These are phyloP conservation scores for Collybia sordida DNA, from an alignment of 768 basidiomycete species.

Conservation along the genomic window DNA sequence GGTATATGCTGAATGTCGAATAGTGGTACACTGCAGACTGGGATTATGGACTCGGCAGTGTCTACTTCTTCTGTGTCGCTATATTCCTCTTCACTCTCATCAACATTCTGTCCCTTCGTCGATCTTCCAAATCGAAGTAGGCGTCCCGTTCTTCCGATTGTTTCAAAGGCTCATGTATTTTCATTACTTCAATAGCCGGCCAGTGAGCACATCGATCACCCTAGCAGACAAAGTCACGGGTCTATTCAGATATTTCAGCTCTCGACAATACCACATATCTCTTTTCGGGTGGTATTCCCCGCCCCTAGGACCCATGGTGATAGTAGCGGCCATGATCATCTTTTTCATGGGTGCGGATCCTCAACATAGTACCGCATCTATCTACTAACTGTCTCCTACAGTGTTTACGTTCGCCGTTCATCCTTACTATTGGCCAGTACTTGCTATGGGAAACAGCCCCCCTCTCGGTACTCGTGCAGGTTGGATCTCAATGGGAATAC, in stretches of 20 bases:
- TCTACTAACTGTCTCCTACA: not conserved
- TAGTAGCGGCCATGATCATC: slow-evolving; percentile 18
- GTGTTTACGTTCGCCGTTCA: slow-evolving; percentile 22
- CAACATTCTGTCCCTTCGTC: slow-evolving; percentile 2
- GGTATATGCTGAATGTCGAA: not conserved
- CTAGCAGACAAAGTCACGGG: slow-evolving; percentile 18
- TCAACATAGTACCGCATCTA: no score
- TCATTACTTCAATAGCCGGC: not conserved
- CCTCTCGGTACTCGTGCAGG: slow-evolving; percentile 29
- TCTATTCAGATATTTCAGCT: slow-evolving; percentile 13
- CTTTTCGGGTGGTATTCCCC: slow-evolving; percentile 25
- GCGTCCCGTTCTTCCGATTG: not conserved
- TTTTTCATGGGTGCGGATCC: slow-evolving; percentile 20
- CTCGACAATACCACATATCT: slow-evolving; percentile 22
- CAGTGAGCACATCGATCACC: not conserved
- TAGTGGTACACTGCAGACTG: slow-evolving; percentile 30
- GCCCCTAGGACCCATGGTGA: slow-evolving; percentile 23
- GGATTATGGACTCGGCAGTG: slow-evolving; percentile 28
- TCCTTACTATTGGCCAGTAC: slow-evolving; percentile 29
- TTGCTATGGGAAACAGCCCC: slow-evolving; percentile 27
- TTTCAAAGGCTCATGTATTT: not conserved
- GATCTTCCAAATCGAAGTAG: not conserved
- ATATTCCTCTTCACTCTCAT: slow-evolving; percentile 15
- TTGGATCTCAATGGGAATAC: slow-evolving; percentile 33
- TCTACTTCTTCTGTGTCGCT: slow-evolving; percentile 27